These are phyloP conservation scores for Pseudisothecium myosuroides DNA, from an alignment of 225 moss, liverwort and hornwort genomes.

Conservation along the genomic window DNA sequence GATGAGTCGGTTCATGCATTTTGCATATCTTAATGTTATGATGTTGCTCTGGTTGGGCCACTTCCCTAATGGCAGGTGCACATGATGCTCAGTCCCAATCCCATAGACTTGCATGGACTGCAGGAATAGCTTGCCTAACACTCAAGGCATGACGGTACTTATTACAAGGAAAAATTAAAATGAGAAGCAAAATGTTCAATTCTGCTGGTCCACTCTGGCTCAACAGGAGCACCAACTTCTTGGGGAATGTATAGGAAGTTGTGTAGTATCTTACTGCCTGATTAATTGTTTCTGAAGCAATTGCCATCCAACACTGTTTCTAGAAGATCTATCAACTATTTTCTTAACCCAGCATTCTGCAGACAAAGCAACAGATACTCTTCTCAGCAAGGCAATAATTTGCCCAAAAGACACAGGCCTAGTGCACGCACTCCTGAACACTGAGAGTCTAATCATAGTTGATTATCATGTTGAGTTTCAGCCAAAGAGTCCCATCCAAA, in stretches of 20 bases:
- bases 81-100: not conserved
- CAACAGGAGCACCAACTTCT: not conserved
- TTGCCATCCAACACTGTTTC: not conserved
- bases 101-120: not conserved
- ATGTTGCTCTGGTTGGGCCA: not conserved
- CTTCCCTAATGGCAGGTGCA: not conserved
- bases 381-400: not conserved
- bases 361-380: not conserved
- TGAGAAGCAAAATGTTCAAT: not conserved
- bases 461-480: not conserved
- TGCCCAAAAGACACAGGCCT: not conserved
- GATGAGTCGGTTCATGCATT: not conserved
- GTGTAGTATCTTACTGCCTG: not conserved
- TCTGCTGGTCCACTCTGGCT: too few species aligned
- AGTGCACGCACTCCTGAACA: not conserved
- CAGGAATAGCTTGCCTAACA: not conserved
- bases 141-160: not conserved
- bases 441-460: not conserved
- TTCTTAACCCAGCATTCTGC: not conserved
- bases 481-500: not conserved
- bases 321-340: not conserved
- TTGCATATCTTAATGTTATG: not conserved
- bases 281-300: not conserved
- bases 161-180: not conserved
- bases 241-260: not conserved